Base-by-base conservation (phyloP, 257 asterid species). In the Avicennia marina region DNA sequence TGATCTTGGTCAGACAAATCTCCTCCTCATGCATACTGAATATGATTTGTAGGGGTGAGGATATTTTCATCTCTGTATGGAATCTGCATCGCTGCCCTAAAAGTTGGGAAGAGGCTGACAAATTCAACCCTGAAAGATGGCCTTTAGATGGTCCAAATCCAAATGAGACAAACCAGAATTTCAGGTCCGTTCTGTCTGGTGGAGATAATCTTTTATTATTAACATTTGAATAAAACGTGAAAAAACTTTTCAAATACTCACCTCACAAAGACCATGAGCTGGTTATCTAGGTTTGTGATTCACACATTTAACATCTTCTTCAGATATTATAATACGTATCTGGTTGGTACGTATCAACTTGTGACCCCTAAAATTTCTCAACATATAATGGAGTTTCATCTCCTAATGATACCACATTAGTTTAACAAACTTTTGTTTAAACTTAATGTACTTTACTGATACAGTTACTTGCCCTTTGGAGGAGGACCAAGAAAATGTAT, bases 401-500 rank as follows among this genome's bases (percentile, higher is more conserved):
- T 15, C 20, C 40, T 42, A 18, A 31, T 40, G 11, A 38, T 25
- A 15, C 21, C 19, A 13, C 2, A 40, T 19, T 11, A 12, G 26
- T 15, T 33, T 32, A 10, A 7, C 49, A n/a, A 31, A 56, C 58
- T 72, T 18, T 51, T 62, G 50, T 25, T 29, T 42, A 11, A 13
- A 64, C 55, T 62, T 24, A 19, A 15, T 67, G 43, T 22, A 22
- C 64, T 61, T 60, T 58, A 43, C 60, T 63, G 15, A 65, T 70
- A 24, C 88, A 88, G 98, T 60, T 91, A 91, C 79, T 75, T 91
- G 69, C 98, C 98, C 17, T 88, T 91, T 48, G 97, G 98, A n/a
- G 98, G 98, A 70, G 98, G 98, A 69, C 98, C 96, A 58, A 84
- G 98, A 73, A 91, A 91, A 77, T 91, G 98, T 55, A 70, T 91